phyloP scores from a whole-genome alignment of 495 filamentous ascomycete species.

The Podospora australis region DNA sequence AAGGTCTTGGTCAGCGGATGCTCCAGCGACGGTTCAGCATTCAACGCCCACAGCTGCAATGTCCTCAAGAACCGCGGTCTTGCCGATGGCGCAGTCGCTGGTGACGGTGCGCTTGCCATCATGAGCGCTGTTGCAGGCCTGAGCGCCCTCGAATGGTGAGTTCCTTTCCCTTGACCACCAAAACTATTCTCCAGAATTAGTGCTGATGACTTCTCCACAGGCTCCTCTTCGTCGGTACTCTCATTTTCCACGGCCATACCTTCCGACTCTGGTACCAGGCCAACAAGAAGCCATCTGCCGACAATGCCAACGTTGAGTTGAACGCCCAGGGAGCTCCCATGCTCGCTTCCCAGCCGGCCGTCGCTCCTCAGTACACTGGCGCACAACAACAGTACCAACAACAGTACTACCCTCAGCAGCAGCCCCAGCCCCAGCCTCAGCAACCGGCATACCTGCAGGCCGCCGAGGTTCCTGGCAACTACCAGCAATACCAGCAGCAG shows the following conservation, averaged over 20 bases:
- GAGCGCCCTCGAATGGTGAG: constrained; percentile 34
- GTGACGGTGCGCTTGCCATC: constrained; percentile 18
- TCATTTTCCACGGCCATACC: constrained; percentile 36
- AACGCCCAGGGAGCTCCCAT: constrained; percentile 25
- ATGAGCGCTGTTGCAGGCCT: constrained; percentile 39
- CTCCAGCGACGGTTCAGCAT: constrained; percentile 31
- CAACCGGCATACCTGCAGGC: constrained; percentile 9
- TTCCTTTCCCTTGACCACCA: neutral
- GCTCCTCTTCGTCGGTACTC: constrained; percentile 40
- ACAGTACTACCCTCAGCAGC: constrained; percentile 18
- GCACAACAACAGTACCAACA: constrained; percentile 12
- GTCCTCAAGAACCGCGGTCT: constrained; percentile 18
- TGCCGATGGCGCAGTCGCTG: constrained; percentile 26
- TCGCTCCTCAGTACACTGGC: constrained; percentile 5
- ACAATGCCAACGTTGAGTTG: constrained; percentile 32
- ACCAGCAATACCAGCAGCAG: constrained; percentile 12
- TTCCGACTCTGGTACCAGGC: constrained; percentile 33
- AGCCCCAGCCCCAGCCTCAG: constrained; percentile 16
- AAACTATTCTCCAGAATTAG: neutral
- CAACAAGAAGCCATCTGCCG: constrained; percentile 16
- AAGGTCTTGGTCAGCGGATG: constrained; percentile 27
- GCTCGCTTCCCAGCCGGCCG: constrained; percentile 16
- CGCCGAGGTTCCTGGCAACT: neutral
- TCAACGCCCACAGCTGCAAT: constrained; percentile 32
- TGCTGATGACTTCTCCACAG: constrained; percentile 7